These are phyloP conservation scores for Trypanosoma scelopori DNA, from an alignment of 208 protist species.

Conservation along the genomic window DNA sequence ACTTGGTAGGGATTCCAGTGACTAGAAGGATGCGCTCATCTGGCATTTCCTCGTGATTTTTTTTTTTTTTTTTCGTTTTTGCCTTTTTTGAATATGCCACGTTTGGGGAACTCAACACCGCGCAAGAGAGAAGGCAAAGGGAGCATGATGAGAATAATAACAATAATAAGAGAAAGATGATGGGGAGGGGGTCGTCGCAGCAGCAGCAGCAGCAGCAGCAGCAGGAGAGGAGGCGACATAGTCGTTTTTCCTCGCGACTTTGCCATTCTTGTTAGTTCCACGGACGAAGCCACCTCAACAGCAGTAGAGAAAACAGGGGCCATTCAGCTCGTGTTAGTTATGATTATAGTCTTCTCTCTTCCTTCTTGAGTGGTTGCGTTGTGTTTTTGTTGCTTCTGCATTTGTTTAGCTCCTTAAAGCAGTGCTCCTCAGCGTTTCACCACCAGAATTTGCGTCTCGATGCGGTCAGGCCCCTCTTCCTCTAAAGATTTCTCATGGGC, in stretches of 20 bases:
- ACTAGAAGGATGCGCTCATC: slow-evolving; percentile 86
- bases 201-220: no score
- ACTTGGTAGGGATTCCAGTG: slow-evolving; percentile 76
- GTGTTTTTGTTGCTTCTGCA: not conserved
- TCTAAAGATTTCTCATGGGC: no score
- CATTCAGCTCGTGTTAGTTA: not conserved
- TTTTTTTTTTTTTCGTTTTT: not conserved
- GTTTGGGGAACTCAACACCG: not conserved
- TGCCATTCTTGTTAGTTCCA: no score
- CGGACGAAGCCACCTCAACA: no score
- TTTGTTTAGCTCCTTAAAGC: no score
- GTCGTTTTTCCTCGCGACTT: no score
- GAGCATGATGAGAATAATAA: slow-evolving; percentile 3
- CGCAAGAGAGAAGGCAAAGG: not conserved
- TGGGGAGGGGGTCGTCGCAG: no score
- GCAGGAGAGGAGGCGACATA: no score
- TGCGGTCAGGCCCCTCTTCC: no score
- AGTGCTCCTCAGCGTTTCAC: no score
- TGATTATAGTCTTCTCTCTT: not conserved
- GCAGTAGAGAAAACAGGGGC: slow-evolving; percentile 11
- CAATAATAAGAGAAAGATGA: no score
- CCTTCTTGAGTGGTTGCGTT: not conserved
- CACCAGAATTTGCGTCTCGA: no score
- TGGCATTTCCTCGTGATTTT: slow-evolving; percentile 36
- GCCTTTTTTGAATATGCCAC: not conserved